Evolutionary conservation across 2,329 filamentous ascomycete species (phyloP).

Genomic region (Neonectria ditissima): DNA sequence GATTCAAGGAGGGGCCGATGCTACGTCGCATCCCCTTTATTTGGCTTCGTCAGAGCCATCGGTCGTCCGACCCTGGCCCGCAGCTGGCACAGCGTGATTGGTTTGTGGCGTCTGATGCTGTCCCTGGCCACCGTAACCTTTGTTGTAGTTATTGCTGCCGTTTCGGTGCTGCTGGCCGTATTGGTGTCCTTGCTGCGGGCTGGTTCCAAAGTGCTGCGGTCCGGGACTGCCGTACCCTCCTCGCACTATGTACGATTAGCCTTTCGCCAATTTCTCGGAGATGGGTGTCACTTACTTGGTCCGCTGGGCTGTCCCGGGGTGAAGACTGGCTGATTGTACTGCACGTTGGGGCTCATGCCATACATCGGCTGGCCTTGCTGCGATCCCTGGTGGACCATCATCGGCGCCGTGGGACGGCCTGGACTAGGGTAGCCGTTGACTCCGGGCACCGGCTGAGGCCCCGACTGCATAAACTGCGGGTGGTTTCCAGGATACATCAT

Average conservation of each 20-base stretch:
- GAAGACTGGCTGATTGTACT: constrained; percentile 81
- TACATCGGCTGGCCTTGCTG: constrained; percentile 87
- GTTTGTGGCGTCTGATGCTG: constrained; percentile 55
- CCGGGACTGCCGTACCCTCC: constrained; percentile 69
- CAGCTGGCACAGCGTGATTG: constrained; percentile 50
- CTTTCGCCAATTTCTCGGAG: constrained; percentile 33
- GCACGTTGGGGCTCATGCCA: constrained; percentile 80
- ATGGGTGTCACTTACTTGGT: constrained; percentile 73
- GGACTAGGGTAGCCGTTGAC: constrained; percentile 90
- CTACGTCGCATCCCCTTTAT: constrained; percentile 45
- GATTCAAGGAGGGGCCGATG: constrained; percentile 27
- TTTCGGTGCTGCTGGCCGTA: constrained; percentile 68
- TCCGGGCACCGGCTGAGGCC: constrained; percentile 71
- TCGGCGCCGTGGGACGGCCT: constrained; percentile 79
- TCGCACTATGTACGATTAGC: constrained; percentile 65
- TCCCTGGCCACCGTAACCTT: constrained; percentile 61
- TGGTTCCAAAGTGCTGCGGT: constrained; percentile 73
- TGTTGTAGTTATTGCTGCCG: constrained; percentile 66
- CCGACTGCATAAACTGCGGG: constrained; percentile 72
- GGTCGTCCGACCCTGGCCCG: constrained; percentile 47
- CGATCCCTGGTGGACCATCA: constrained; percentile 96
- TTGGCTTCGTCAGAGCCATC: constrained; percentile 61
- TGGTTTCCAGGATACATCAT: constrained; percentile 84
- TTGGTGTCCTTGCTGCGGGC: constrained; percentile 74
- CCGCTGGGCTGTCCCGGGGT: constrained; percentile 73